phyloP scores from a whole-genome alignment of 2,329 filamentous ascomycete species.

The Diplocarpon mali region DNA sequence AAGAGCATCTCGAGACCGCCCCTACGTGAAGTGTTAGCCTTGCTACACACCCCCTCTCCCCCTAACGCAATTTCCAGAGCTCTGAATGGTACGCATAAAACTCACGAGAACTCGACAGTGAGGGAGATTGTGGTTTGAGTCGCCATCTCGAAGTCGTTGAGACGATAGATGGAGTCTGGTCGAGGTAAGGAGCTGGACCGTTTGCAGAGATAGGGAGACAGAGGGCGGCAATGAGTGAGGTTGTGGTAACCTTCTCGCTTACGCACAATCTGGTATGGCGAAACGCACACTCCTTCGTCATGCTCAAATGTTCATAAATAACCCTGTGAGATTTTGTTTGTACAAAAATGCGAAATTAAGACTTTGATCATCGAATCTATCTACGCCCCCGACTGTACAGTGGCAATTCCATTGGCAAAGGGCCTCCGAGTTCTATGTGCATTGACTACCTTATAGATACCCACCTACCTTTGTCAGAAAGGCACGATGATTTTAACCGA shows the following conservation, averaged over 20 bases:
- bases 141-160: conserved; percentile 12
- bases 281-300: background rate
- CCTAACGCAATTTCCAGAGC: conserved; percentile 5
- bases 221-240: background rate
- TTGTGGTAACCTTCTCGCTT: background rate
- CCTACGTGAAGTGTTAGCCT: conserved; percentile 33
- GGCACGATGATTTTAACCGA: too few species aligned
- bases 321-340: too few species aligned
- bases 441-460: too few species aligned
- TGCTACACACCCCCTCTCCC: too few species aligned
- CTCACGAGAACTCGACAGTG: conserved; percentile 56
- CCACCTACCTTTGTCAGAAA: too few species aligned
- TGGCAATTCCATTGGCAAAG: too few species aligned
- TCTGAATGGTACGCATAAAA: background rate
- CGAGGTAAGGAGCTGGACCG: background rate
- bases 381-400: too few species aligned
- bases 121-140: conserved; percentile 38
- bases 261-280: background rate
- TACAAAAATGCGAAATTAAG: too few species aligned
- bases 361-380: too few species aligned
- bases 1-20: conserved; percentile 95
- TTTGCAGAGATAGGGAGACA: background rate
- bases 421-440: too few species aligned
- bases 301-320: too few species aligned
- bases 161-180: background rate